Percentiles rank a stretch among this genome's conserved stretches.
Evolutionary conservation across 1,139 yeast species (phyloP).

Genomic region (Suhomyces bokatorum): DNA sequence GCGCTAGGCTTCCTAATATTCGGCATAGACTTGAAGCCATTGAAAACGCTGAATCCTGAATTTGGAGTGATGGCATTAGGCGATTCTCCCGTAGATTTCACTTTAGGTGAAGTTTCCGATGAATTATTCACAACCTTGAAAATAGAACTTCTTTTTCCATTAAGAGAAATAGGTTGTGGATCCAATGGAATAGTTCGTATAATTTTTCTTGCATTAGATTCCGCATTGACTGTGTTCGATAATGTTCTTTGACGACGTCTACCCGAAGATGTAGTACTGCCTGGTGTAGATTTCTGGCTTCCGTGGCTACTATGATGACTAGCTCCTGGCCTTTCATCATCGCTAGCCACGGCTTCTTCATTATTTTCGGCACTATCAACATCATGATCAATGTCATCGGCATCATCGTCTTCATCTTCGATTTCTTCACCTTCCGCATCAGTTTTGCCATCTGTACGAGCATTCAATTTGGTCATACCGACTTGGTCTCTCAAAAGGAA

Average conservation of each 20-base stretch:
- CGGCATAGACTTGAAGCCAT: slow-evolving; percentile 1
- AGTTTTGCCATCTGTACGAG: slow-evolving; percentile 23
- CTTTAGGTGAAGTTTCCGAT: slow-evolving; percentile 30
- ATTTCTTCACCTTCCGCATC: slow-evolving; percentile 18
- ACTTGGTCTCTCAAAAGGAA: slow-evolving; percentile 82
- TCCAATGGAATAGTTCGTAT: slow-evolving; percentile 78
- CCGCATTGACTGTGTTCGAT: slow-evolving; percentile 60
- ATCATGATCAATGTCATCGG: slow-evolving; percentile 2
- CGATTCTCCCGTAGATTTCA: slow-evolving; percentile 15
- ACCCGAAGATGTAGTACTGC: slow-evolving; percentile 32
- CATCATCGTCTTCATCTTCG: slow-evolving; percentile 1
- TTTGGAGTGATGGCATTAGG: slow-evolving; percentile 2
- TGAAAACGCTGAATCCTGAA: background rate
- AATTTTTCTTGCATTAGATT: slow-evolving; percentile 67
- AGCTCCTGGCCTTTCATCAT: slow-evolving; percentile 25
- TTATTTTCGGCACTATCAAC: slow-evolving; percentile 25
- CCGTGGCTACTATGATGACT: slow-evolving; percentile 13
- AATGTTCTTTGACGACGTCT: slow-evolving; percentile 47
- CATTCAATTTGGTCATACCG: slow-evolving; percentile 71
- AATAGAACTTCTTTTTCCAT: slow-evolving; percentile 39
- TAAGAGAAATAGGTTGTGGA: slow-evolving; percentile 66
- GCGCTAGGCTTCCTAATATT: background rate
- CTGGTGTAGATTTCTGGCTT: slow-evolving; percentile 42
- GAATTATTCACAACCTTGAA: slow-evolving; percentile 41
- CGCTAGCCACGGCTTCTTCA: slow-evolving; percentile 30